phyloP scores from a whole-genome alignment of 345 rosid species.

The Eucalyptus tenuipes region DNA sequence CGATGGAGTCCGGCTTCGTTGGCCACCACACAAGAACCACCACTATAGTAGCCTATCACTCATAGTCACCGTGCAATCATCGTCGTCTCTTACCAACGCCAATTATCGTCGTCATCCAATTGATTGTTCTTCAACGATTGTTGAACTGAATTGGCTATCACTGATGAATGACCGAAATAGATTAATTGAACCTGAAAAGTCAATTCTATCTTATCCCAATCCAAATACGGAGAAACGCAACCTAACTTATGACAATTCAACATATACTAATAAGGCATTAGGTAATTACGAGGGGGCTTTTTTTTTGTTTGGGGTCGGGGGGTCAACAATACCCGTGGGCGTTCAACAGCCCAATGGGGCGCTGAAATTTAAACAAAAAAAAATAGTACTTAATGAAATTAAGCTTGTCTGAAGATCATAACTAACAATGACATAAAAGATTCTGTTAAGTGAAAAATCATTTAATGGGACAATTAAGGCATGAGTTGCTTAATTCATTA shows the following conservation, averaged over 20 bases:
- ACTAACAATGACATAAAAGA: neutral
- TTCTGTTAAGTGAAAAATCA: neutral
- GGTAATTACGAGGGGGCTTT: neutral
- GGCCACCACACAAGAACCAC: neutral
- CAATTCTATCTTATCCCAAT: no score
- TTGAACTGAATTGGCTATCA: neutral
- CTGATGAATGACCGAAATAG: neutral
- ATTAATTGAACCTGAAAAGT: neutral
- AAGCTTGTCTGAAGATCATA: neutral
- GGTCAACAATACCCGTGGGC: no score
- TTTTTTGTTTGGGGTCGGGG: fast-evolving
- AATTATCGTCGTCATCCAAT: neutral
- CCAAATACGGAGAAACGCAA: fast-evolving
- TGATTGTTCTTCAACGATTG: neutral
- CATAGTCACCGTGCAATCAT: neutral
- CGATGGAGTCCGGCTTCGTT: neutral
- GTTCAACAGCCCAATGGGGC: neutral
- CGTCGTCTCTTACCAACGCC: neutral
- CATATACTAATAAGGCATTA: neutral
- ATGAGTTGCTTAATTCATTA: no score
- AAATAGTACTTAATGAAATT: neutral
- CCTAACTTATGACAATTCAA: neutral
- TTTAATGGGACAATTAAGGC: neutral
- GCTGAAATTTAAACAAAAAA: no score
- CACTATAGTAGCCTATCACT: neutral